Percentiles rank a stretch among this genome's conserved stretches.
Conservation (phyloP, 495 filamentous ascomycete species). For the Penicillium silybi region DNA sequence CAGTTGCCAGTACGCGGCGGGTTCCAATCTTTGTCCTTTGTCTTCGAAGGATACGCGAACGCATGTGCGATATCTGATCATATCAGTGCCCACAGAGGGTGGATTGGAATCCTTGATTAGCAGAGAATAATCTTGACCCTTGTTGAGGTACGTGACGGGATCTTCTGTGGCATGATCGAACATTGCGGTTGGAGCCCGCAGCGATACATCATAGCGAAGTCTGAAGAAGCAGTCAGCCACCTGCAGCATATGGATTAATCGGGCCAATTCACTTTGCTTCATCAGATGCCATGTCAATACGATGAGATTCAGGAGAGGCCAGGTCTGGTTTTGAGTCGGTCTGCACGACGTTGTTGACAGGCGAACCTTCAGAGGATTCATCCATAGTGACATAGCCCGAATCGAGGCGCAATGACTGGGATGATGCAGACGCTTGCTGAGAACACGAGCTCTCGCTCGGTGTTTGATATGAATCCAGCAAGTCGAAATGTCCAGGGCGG, state of each 20-base stretch:
- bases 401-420: neutral
- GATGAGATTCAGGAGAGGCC: no score
- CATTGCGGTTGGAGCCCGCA: neutral
- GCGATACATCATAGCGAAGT: neutral
- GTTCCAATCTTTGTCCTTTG: conserved; percentile 78
- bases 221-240: neutral
- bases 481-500: neutral
- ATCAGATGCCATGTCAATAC: neutral
- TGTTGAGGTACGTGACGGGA: conserved; percentile 94
- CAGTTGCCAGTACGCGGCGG: conserved; percentile 83
- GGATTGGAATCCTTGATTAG: conserved; percentile 64
- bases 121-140: conserved; percentile 86
- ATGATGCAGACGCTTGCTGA: neutral
- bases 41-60: conserved; percentile 94
- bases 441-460: neutral
- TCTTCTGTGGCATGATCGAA: neutral
- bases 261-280: neutral
- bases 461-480: neutral
- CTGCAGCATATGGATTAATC: neutral
- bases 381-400: neutral
- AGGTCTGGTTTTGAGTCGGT: neutral
- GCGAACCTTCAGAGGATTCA: neutral
- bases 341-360: neutral
- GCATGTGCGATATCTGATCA: conserved; percentile 72
- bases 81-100: conserved; percentile 40